Evolutionary conservation across 2,329 filamentous ascomycete genomes (phyloP), one percentile per base, ranked within the genome.

Genomic region (Fulvia fulva): DNA sequence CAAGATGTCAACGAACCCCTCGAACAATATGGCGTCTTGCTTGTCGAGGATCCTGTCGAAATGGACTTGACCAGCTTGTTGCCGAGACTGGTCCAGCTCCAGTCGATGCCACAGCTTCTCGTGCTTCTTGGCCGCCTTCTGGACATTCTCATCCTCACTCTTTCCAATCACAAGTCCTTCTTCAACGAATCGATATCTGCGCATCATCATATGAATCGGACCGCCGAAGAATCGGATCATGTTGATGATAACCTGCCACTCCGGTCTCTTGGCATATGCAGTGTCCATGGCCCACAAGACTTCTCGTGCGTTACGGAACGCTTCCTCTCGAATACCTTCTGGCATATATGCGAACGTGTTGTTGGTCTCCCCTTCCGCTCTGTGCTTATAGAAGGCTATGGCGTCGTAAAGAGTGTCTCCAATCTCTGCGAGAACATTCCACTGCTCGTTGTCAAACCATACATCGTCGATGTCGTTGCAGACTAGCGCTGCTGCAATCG

Each of bases 201-300:
- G 64, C 69, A 69, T 73, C 66, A 70, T 71, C 64, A 74, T 67
- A 44, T 74, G 70, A 25, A 73, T 65, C 1, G 71, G 68, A 2
- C 71, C 71, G 8, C 70, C 70, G 30, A 73, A 69, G 25, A 62
- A 58, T 1, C 71, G 68, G 6, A 72, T 6, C 37, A 74, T 68
- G 57, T 69, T 70, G 28, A 65, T 53, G 30, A 65, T 47, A 37
- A 34, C 8, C 8, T 46, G 58, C 49, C 46, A 22, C 21, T 47
- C 41, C 11, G 57, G 49, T 12, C 51, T 21, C 1, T 34, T 22
- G 8, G 64, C 64, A 57, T 57, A 70, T 1, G 62, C 66, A 2
- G 61, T 64, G 37, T 75, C 72, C 23, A 74, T 55, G 6, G 68
- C 71, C 72, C 70, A 74, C 1, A 74, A 66, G 9, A 72, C 30